Conservation (phyloP, 2,329 filamentous ascomycete genomes). For the Cercospora brassicicola region DNA sequence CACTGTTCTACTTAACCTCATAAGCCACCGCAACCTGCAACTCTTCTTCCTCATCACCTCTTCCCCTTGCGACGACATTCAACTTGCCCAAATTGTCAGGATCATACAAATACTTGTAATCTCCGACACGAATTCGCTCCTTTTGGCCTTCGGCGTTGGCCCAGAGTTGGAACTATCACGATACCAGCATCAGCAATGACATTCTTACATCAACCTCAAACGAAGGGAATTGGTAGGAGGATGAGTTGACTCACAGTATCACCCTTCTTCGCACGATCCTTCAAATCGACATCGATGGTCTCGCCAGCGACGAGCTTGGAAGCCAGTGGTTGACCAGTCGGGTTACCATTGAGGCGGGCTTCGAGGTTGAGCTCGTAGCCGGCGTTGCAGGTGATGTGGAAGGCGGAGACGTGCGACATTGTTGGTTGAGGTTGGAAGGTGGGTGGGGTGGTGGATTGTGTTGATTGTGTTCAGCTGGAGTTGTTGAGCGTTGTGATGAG, state of each 20-base stretch:
- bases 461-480: not conserved
- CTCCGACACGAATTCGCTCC: too few relatives aligned
- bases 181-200: too few relatives aligned
- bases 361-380: conserved; percentile 3
- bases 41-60: not conserved
- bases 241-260: not conserved
- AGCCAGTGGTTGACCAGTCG: not conserved
- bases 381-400: conserved; percentile 1
- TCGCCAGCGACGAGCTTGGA: not conserved
- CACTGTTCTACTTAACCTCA: not conserved
- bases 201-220: too few relatives aligned
- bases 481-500: too few relatives aligned
- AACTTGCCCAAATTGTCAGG: not conserved
- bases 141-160: too few relatives aligned
- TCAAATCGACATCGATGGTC: not conserved
- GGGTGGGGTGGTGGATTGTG: too few relatives aligned
- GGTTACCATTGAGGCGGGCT: not conserved
- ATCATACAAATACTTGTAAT: conserved; percentile 2
- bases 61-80: not conserved
- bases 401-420: not conserved
- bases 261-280: not conserved
- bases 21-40: not conserved
- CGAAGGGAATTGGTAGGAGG: too few relatives aligned
- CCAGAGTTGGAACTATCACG: not conserved
- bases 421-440: too few relatives aligned